A percentile compares a stretch with the other conserved stretches of the same genome.
Conservation (phyloP, 1,284 basidiomycete genomes). For the Leccinum solheimii region DNA sequence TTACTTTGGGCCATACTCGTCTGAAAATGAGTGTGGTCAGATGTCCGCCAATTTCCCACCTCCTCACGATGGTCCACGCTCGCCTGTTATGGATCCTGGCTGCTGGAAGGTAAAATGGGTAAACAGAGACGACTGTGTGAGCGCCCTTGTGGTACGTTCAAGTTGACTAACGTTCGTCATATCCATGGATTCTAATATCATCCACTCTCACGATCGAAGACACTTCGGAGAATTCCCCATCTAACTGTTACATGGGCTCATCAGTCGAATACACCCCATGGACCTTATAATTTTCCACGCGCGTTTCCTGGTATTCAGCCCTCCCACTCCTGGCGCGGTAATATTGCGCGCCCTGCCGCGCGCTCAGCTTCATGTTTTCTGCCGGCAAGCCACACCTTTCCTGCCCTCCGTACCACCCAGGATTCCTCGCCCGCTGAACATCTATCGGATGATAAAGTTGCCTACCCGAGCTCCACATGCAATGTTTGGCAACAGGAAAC, state of each 20-base stretch:
- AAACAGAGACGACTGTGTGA: slow-evolving; percentile 70
- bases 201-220: slow-evolving; percentile 40
- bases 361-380: slow-evolving; percentile 24
- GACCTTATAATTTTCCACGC: slow-evolving; percentile 18
- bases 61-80: slow-evolving; percentile 58
- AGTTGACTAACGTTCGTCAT: not conserved
- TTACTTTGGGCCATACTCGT: slow-evolving; percentile 32
- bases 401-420: slow-evolving; percentile 12
- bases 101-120: slow-evolving; percentile 79
- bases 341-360: not conserved
- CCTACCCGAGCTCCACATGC: slow-evolving; percentile 2
- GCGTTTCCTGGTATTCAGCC: slow-evolving; percentile 6
- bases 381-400: slow-evolving; percentile 24
- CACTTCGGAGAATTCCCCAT: slow-evolving; percentile 66
- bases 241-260: slow-evolving; percentile 79
- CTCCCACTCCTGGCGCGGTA: slow-evolving; percentile 30
- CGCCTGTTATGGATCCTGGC: slow-evolving; percentile 51
- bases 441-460: not conserved
- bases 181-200: slow-evolving; percentile 7
- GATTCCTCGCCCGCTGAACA: slow-evolving; percentile 1
- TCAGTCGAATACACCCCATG: slow-evolving; percentile 37
- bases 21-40: slow-evolving; percentile 25
- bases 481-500: slow-evolving; percentile 20
- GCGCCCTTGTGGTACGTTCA: slow-evolving; percentile 60
- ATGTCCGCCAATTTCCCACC: slow-evolving; percentile 35